Conservation (phyloP, 305 asterid genomes). For the Solanum hybrid region DNA sequence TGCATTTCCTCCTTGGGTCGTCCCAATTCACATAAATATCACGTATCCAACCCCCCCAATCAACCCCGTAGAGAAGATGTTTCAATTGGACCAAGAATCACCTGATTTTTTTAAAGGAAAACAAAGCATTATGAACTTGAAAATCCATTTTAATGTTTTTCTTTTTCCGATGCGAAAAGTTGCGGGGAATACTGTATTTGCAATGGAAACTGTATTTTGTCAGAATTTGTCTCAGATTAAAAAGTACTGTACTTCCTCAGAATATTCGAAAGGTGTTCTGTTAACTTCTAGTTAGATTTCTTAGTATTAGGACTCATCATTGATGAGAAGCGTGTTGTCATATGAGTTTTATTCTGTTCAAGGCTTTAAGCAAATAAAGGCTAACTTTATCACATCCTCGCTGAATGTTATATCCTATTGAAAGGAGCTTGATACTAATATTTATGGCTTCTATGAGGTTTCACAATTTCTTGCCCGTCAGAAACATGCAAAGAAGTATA, state of each 20-base stretch:
- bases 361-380: not conserved
- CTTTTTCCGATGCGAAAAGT: not conserved
- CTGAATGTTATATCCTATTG: not conserved
- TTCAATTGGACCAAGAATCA: not conserved
- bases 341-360: not conserved
- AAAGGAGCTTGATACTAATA: not conserved
- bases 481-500: constrained; percentile 53
- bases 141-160: not conserved
- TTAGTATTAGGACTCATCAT: not conserved
- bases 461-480: constrained; percentile 58
- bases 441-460: constrained; percentile 17
- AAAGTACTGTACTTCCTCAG: not conserved
- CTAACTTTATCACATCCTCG: not conserved
- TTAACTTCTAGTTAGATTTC: not conserved
- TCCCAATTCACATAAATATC: not conserved
- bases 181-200: not conserved
- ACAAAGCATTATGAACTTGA: not conserved
- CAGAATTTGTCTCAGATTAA: not conserved
- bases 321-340: not conserved
- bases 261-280: not conserved
- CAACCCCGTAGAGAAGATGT: not conserved
- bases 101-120: not conserved
- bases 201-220: not conserved
- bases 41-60: not conserved
- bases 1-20: not conserved